Base-by-base conservation (phyloP, 176 grass and related monocot genomes). In the Carex parvula region DNA sequence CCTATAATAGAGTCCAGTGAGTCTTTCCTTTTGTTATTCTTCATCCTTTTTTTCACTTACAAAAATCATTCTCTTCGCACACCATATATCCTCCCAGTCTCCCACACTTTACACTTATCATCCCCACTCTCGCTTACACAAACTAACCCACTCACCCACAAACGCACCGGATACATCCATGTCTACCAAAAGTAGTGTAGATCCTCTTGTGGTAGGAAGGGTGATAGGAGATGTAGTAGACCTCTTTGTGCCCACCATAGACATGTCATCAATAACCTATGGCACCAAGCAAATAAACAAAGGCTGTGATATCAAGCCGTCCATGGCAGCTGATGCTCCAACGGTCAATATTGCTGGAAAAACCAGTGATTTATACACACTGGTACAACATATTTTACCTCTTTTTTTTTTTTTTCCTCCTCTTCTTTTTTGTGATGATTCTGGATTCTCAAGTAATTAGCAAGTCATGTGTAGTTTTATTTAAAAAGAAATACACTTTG, bases 201-300 rank as follows among this genome's bases (percentile, higher is more conserved):
- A 91, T 17, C 94, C 94, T 29, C 91, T 97, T 53, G 91, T 91
- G 12, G 81, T 97, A 12, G 91, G 91, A 72, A 91, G 88, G 86
- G 89, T 93, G 73, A 90, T 97, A 84, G 91, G 89, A 20, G 94
- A 97, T 18, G 89, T 93, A 61, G 26, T 97, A 48, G 88, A 97
- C n/a, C 35, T 91, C 76, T 97, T 97, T 85, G 89, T 90, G 63
- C 94, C 91, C 32, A 85, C 84, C 63, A 84, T 90, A 60, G 50
- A 67, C 42, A 62, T 97, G 88, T 87, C 86, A 0, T 87, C 86
- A 0, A 86, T 91, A 39, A 88, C 78, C 76, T 90, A 88, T 44
- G 91, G 87, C n/a, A 77, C 71, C 33, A 97, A 85, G 84, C 80
- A 90, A 70, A 70, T 91, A 50, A 93, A 86, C 70, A 97, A 93